Conservation (phyloP, 2,329 filamentous ascomycete species). For the Lachnellula occidentalis region DNA sequence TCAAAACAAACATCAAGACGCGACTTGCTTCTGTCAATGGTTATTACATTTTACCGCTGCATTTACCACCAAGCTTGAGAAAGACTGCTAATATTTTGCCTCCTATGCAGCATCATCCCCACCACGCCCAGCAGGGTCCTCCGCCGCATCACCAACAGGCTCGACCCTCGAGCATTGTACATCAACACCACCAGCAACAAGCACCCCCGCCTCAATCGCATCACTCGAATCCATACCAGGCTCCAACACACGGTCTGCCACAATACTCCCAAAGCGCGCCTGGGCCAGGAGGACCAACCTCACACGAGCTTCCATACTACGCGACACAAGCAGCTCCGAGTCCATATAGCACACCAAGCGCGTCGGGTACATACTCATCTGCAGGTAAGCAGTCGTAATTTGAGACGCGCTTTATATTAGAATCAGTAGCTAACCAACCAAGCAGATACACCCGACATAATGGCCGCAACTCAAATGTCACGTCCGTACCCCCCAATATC, state of each 20-base stretch:
- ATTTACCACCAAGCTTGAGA: conserved; percentile 17
- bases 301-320: conserved; percentile 71
- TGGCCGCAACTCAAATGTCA: conserved; percentile 64
- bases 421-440: conserved; percentile 14
- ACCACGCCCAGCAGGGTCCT: conserved; percentile 68
- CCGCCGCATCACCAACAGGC: conserved; percentile 61
- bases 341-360: conserved; percentile 77
- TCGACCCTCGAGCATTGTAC: conserved; percentile 66
- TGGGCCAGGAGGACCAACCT: conserved; percentile 53
- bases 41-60: conserved; percentile 27
- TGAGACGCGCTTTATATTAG: conserved; percentile 9
- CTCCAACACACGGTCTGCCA: conserved; percentile 60
- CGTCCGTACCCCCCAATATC: conserved; percentile 76
- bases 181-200: conserved; percentile 64
- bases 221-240: conserved; percentile 58
- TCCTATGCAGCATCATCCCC: conserved; percentile 64
- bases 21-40: conserved; percentile 30
- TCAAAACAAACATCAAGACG: conserved; percentile 31
- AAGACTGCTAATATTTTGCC: conserved; percentile 24
- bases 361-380: conserved; percentile 78
- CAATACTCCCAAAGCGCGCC: conserved; percentile 65
- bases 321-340: conserved; percentile 62
- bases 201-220: conserved; percentile 51
- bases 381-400: conserved; percentile 53
- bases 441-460: conserved; percentile 58